These are phyloP conservation scores for Cordyceps farinosa DNA, from an alignment of 2,329 filamentous ascomycete species.

Conservation along the genomic window DNA sequence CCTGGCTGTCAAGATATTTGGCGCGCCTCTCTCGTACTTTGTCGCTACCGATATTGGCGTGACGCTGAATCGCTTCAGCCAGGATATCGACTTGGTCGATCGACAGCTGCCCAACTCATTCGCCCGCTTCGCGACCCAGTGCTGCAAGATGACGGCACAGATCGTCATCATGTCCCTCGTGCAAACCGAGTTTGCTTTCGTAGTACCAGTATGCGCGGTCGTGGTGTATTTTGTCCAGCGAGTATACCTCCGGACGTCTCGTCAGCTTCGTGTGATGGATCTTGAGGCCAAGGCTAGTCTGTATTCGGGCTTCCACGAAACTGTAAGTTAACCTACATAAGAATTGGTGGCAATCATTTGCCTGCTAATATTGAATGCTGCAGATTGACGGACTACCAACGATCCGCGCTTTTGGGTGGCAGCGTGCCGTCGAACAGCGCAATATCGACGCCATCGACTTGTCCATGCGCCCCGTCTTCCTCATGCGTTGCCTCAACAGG, in stretches of 20 bases:
- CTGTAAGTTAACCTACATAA: conserved; percentile 20
- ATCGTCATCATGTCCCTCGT: conserved; percentile 40
- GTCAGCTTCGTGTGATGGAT: conserved; percentile 54
- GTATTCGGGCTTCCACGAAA: conserved; percentile 39
- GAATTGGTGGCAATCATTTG: not conserved
- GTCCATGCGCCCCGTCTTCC: conserved; percentile 28
- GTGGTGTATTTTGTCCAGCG: conserved; percentile 27
- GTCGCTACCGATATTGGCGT: conserved; percentile 37
- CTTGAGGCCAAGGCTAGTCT: conserved; percentile 51
- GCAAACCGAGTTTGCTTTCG: conserved; percentile 41
- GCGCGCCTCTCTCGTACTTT: conserved; percentile 38
- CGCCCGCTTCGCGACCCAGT: conserved; percentile 29
- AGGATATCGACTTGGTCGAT: conserved; percentile 40
- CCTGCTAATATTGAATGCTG: not conserved
- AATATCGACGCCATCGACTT: conserved; percentile 42
- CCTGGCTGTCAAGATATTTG: conserved; percentile 18
- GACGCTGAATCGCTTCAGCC: conserved; percentile 40
- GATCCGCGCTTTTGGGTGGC: conserved; percentile 30
- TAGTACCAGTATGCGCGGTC: conserved; percentile 36
- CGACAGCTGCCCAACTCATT: conserved; percentile 34
- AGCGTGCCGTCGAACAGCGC: conserved; percentile 33
- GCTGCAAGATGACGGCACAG: conserved; percentile 40
- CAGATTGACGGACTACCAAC: conserved; percentile 27
- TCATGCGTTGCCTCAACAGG: conserved; percentile 44
- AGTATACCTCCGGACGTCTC: conserved; percentile 46